phyloP scores from a whole-genome alignment of 768 basidiomycete genomes.

The Dioszegia crocea region DNA sequence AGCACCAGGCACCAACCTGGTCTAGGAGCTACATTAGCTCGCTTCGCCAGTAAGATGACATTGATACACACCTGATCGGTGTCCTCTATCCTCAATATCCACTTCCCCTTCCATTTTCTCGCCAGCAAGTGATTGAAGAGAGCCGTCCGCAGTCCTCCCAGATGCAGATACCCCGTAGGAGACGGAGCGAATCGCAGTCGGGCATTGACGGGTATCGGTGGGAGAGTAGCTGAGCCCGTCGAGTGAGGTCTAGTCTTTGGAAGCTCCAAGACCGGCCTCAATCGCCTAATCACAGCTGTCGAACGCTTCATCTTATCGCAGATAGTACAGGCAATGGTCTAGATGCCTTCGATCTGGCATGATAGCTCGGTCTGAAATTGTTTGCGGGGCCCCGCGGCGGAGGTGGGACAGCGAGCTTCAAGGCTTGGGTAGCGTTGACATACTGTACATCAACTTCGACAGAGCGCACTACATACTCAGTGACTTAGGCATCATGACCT shows the following conservation, averaged over 20 bases:
- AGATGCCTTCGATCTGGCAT: no score
- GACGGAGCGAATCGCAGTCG: slow-evolving; percentile 93
- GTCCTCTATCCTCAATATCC: slow-evolving; percentile 90
- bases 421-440: background rate
- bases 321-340: no score
- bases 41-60: no score
- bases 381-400: slow-evolving; percentile 10
- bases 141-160: slow-evolving; percentile 90
- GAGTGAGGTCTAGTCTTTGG: background rate
- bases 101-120: slow-evolving; percentile 73
- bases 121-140: slow-evolving; percentile 87
- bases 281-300: no score
- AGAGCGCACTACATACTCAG: background rate
- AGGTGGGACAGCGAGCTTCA: background rate
- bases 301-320: no score
- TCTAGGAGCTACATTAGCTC: slow-evolving; percentile 54
- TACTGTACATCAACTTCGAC: background rate
- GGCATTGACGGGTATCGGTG: slow-evolving; percentile 6
- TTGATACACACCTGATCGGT: slow-evolving; percentile 78
- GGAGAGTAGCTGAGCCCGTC: background rate
- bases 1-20: slow-evolving; percentile 63
- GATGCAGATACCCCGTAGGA: slow-evolving; percentile 87
- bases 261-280: background rate
- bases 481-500: slow-evolving; percentile 16
- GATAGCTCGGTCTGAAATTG: slow-evolving; percentile 1